Conservation (phyloP, 805 yeast species). For the Zygosaccharomyces pseudorouxii region DNA sequence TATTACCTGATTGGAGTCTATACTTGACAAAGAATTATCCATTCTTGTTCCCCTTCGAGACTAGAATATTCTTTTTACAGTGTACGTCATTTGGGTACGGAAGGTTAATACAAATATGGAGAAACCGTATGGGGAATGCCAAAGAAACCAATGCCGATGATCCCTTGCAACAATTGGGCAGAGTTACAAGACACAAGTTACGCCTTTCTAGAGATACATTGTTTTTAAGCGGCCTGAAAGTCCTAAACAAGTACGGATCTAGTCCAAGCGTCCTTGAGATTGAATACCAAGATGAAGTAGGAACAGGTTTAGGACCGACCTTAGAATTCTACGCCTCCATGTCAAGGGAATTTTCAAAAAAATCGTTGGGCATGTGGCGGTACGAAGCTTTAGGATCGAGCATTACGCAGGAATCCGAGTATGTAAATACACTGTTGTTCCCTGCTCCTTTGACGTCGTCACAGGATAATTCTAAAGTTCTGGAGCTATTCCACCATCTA, state of each 20-base stretch:
- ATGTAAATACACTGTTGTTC: slow-evolving; percentile 54
- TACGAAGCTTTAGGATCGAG: slow-evolving; percentile 29
- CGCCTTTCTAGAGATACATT: slow-evolving; percentile 67
- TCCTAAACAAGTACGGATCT: slow-evolving; percentile 68
- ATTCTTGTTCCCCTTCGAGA: slow-evolving; percentile 78
- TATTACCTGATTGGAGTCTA: slow-evolving; percentile 80
- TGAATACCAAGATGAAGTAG: slow-evolving; percentile 85
- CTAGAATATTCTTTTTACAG: slow-evolving; percentile 71
- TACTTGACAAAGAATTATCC: slow-evolving; percentile 69
- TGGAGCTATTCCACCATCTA: slow-evolving; percentile 55
- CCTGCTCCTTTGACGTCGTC: slow-evolving; percentile 55
- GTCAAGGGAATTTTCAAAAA: slow-evolving; percentile 65
- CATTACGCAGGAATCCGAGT: slow-evolving; percentile 17
- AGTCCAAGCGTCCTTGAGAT: slow-evolving; percentile 81
- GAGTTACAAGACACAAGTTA: slow-evolving; percentile 74
- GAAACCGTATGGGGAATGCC: slow-evolving; percentile 41
- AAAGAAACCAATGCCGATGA: slow-evolving; percentile 31
- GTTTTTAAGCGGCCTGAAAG: slow-evolving; percentile 72
- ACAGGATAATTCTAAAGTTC: slow-evolving; percentile 38
- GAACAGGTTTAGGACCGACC: slow-evolving; percentile 97
- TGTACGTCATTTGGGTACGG: slow-evolving; percentile 90
- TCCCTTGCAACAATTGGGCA: slow-evolving; percentile 51
- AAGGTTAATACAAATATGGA: slow-evolving; percentile 77
- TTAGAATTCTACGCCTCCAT: slow-evolving; percentile 83
- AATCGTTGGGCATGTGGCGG: slow-evolving; percentile 67